Percentiles rank a stretch among this genome's conserved stretches.
These are phyloP conservation scores for Globisporangium barbulae DNA, from an alignment of 352 stramenopile genomes.

Conservation along the genomic window DNA sequence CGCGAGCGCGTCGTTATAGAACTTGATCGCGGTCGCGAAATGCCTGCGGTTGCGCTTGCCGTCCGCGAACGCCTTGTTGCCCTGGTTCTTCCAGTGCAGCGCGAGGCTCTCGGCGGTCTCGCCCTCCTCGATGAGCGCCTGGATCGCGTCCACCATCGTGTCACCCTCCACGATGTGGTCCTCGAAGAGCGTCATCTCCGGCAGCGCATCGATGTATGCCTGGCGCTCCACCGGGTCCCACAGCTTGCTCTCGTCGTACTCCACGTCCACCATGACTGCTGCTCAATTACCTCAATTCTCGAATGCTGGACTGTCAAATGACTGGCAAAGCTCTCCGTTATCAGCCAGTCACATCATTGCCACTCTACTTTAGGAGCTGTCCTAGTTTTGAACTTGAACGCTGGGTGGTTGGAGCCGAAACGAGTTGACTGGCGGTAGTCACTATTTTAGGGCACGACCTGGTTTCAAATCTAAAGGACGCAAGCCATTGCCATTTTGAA, in stretches of 20 bases:
- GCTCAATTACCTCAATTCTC: background rate
- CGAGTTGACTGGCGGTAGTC: background rate
- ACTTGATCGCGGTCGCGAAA: slow-evolving; percentile 73
- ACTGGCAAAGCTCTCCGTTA: slow-evolving; percentile 14
- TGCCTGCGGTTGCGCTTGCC: slow-evolving; percentile 72
- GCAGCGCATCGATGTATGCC: slow-evolving; percentile 81
- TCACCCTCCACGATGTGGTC: slow-evolving; percentile 86
- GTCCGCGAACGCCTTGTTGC: slow-evolving; percentile 82
- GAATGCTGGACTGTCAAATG: slow-evolving; percentile 12
- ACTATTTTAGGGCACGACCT: background rate
- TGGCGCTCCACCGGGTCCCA: slow-evolving; percentile 77
- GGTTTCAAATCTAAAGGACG: slow-evolving; percentile 13
- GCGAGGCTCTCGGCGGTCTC: slow-evolving; percentile 84
- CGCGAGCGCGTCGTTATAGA: slow-evolving; percentile 73
- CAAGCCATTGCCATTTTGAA: slow-evolving; percentile 13
- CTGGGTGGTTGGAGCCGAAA: background rate
- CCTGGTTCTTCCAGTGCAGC: slow-evolving; percentile 87
- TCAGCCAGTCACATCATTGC: slow-evolving; percentile 6
- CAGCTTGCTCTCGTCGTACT: slow-evolving; percentile 86
- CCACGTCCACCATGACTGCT: slow-evolving; percentile 70
- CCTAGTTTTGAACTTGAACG: slow-evolving; percentile 7
- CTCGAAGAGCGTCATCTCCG: slow-evolving; percentile 87
- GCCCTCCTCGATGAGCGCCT: slow-evolving; percentile 84
- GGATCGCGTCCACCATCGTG: slow-evolving; percentile 83
- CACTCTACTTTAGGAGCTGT: slow-evolving; percentile 4